Base-by-base conservation (phyloP, 352 stramenopile genomes). In the Phytophthora lateralis region DNA sequence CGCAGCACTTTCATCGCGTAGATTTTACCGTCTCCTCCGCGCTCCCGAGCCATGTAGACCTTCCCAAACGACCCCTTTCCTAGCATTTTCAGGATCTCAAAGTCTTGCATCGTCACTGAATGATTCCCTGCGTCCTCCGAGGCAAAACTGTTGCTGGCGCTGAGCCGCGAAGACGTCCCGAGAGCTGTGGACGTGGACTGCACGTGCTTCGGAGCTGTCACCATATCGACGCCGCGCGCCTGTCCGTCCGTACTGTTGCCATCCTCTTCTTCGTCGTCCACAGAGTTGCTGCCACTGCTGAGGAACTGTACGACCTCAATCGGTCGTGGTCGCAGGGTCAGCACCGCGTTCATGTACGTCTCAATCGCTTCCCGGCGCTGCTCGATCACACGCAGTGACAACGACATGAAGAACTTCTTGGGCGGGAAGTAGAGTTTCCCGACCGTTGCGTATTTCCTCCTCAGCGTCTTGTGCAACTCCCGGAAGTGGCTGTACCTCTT, bases 81-180 rank as follows among this genome's bases (percentile, higher is more conserved):
- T 65, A 99, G 96, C 75, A 99, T 97, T 73, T 98, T 98, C 27
- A 99, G 85, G 54, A 99, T 97, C 62, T 98, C 95, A 75, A 99
- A 99, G 63, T 96, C 89, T 49, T 80, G 71, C 78, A 92, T 89
- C 2, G 69, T 76, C 35, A 95, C 76, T 15, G 82, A 55, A 18
- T 73, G 63, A 41, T 47, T 51, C 37, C 30, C 54, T 24, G 54
- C 30, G 12, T 76, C 69, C 27, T 76, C 64, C 41, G 55, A 55
- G 1, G 34, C 48, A 37, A 67, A 55, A 39, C 44, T 59, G 49
- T 56, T 66, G 62, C 66, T 68, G 41, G 43, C 47, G 55, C 64
- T 76, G 15, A 66, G 27, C 14, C 56, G 56, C 12, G 56, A 69
- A 17, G 55, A 65, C 39, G 52, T 64, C 11, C 55, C 60, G 2